These are phyloP conservation scores for Tricholoma sp. DNA, from an alignment of 768 basidiomycete species.

Conservation along the genomic window DNA sequence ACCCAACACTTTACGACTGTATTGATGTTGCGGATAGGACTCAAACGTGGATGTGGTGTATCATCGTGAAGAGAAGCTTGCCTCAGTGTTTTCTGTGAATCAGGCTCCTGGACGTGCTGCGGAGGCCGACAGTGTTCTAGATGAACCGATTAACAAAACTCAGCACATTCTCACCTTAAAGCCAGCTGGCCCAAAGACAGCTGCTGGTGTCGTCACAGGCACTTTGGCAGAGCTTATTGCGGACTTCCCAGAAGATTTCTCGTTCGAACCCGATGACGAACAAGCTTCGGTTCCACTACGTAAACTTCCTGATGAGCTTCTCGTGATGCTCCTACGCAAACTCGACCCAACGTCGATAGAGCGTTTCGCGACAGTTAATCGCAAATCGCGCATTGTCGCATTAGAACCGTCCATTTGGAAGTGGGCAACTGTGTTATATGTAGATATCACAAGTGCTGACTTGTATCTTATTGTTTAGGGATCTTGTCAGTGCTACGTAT, in stretches of 20 bases:
- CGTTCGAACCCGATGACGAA: constrained; percentile 71
- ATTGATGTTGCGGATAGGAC: constrained; percentile 30
- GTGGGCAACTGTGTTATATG: constrained; percentile 31
- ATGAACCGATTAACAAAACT: constrained; percentile 22
- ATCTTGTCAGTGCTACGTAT: constrained; percentile 61
- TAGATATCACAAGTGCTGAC: neutral
- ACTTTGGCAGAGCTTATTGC: constrained; percentile 44
- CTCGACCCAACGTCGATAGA: constrained; percentile 69
- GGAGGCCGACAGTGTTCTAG: constrained; percentile 12
- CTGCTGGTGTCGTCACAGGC: constrained; percentile 26
- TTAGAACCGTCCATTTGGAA: constrained; percentile 74
- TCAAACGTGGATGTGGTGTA: constrained; percentile 72
- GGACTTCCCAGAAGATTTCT: constrained; percentile 41
- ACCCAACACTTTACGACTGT: constrained; percentile 2
- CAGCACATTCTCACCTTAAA: constrained; percentile 24
- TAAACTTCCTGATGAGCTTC: constrained; percentile 69
- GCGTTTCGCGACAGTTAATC: constrained; percentile 67
- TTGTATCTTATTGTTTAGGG: constrained; percentile 32
- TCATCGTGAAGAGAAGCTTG: constrained; percentile 48
- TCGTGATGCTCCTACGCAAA: constrained; percentile 59
- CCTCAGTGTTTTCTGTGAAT: constrained; percentile 24
- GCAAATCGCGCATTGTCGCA: constrained; percentile 69
- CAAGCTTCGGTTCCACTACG: constrained; percentile 48
- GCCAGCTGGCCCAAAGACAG: constrained; percentile 12
- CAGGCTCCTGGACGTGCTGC: neutral